phyloP scores from a whole-genome alignment of 2,329 filamentous ascomycete species.

The Claviceps pazoutovae region DNA sequence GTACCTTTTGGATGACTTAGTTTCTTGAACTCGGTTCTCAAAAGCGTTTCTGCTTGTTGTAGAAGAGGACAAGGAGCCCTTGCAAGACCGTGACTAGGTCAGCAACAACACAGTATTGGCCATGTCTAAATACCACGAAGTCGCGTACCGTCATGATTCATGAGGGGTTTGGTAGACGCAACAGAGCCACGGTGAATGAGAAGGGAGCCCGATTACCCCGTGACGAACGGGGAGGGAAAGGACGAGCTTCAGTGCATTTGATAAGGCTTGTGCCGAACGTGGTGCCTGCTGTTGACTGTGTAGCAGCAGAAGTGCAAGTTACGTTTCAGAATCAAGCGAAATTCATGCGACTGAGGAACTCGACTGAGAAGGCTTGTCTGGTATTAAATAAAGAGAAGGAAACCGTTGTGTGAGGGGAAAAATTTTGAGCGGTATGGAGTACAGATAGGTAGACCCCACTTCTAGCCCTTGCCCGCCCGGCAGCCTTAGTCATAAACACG shows the following conservation, averaged over 20 bases:
- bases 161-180: background rate
- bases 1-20: conserved; percentile 84
- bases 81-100: background rate
- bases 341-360: background rate
- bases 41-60: conserved; percentile 62
- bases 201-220: background rate
- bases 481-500: too few species aligned
- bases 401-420: too few species aligned
- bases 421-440: too few species aligned
- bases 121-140: background rate
- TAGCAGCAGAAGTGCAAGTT: background rate
- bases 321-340: background rate
- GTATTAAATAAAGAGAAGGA: background rate
- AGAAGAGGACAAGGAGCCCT: conserved; percentile 3
- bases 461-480: too few species aligned
- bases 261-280: background rate
- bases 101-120: background rate
- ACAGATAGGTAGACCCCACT: too few species aligned
- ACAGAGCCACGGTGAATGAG: background rate
- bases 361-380: background rate
- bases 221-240: background rate
- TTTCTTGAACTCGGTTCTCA: conserved; percentile 66
- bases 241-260: conserved; percentile 1
- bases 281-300: background rate
- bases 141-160: conserved; percentile 1